Evolutionary conservation across 805 yeast species (phyloP).

Genomic region (Tetrapisispora phaffii): DNA sequence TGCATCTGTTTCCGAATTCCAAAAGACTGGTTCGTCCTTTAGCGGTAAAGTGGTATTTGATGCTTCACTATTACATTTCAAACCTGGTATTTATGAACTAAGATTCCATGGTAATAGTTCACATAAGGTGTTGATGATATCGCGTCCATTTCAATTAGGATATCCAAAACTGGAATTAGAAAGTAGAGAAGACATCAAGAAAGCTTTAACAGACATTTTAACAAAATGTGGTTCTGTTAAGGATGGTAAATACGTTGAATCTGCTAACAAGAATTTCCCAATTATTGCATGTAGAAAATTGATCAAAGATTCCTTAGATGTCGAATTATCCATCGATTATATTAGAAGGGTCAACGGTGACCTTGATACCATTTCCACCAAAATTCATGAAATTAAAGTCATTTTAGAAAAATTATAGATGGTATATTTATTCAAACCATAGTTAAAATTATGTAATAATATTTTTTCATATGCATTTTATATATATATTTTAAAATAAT

Average conservation of each 20-base stretch:
- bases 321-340: conserved; percentile 30
- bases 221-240: conserved; percentile 16
- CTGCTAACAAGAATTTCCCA: conserved; percentile 18
- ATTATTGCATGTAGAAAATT: conserved; percentile 22
- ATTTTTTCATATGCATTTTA: background rate
- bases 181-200: conserved; percentile 15
- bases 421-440: background rate
- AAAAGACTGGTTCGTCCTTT: conserved; percentile 5
- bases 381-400: conserved; percentile 22
- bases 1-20: conserved; percentile 9
- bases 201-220: conserved; percentile 15
- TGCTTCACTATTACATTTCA: conserved; percentile 44
- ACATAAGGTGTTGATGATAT: conserved; percentile 59
- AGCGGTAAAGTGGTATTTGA: conserved; percentile 43
- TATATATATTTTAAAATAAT: background rate
- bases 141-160: conserved; percentile 56
- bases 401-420: conserved; percentile 17
- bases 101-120: conserved; percentile 58
- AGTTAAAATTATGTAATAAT: background rate
- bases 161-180: conserved; percentile 31
- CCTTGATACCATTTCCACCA: conserved; percentile 18
- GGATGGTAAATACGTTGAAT: conserved; percentile 16
- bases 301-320: conserved; percentile 27
- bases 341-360: conserved; percentile 25
- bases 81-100: conserved; percentile 63